Base-by-base conservation (phyloP, 2,329 filamentous ascomycete genomes). In the Truncatella angustata region DNA sequence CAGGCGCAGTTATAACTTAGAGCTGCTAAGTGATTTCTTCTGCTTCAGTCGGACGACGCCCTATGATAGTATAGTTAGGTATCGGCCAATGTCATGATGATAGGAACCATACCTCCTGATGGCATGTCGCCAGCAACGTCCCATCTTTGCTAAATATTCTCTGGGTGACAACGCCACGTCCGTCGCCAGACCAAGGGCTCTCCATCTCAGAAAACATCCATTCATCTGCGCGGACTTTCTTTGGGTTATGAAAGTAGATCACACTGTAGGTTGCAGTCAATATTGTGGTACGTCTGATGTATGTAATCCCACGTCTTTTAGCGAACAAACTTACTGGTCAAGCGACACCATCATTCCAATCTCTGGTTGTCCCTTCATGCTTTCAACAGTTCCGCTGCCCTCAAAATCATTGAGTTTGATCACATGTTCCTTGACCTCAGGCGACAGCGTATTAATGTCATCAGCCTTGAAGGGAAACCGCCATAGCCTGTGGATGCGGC, bases 341-440 rank as follows among this genome's bases (percentile, higher is more conserved):
- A 93, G 72, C 59, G 83, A 88, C 48, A 94, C 89, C 80, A 91
- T 85, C 90, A 94, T 94, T n/a, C 88, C 88, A 46, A 93, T 73
- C 63, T 80, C 75, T 4, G 84, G 84, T 37, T 78, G 72, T 3
- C 67, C 70, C 50, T 71, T 69, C 66, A 76, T 76, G 37, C 79
- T 78, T 54, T 80, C 76, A 50, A 80, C 62, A 28, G 74, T 68
- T 36, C 77, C 70, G 49, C 73, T 54, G 11, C 71, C 74, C 58
- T 78, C 77, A 34, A 70, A 70, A 49, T 73, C 71, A 40, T 73
- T 70, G 51, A 76, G 53, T 54, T 59, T 60, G 40, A 60, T 61
- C 7, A 79, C 60, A 49, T 70, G 66, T 23, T 65, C 62, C 53
- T 67, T 64, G 50, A 73, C 50, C 24, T 72, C 72, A 44, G 70